A percentile compares a stretch with the other conserved stretches of the same genome.
Conservation (phyloP, 2,329 filamentous ascomycete species). For the Juglanconis juglandina region DNA sequence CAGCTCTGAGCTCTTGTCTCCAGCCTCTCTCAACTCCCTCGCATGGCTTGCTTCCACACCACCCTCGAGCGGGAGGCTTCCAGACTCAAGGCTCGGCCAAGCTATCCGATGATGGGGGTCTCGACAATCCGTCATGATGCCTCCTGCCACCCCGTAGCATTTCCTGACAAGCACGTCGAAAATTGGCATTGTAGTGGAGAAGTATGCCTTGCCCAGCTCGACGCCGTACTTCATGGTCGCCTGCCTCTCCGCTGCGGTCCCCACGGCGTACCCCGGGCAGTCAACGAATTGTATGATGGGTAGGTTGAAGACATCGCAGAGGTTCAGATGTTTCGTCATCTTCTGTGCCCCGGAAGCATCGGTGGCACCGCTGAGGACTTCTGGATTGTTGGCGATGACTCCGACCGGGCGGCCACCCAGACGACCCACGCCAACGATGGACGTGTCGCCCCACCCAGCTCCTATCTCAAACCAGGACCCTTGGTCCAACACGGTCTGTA, state of each 20-base stretch:
- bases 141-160: conserved; percentile 62
- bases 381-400: conserved; percentile 58
- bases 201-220: conserved; percentile 59
- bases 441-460: conserved; percentile 58
- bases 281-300: conserved; percentile 59
- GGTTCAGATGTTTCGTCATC: conserved; percentile 56
- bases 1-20: conserved; percentile 45
- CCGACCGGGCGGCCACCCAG: conserved; percentile 56
- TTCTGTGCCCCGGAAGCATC: conserved; percentile 61
- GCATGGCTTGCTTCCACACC: conserved; percentile 64
- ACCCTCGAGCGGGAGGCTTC: conserved; percentile 58
- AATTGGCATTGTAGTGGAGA: conserved; percentile 58
- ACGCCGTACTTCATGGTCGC: conserved; percentile 65
- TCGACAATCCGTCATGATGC: conserved; percentile 60
- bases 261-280: conserved; percentile 42
- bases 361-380: conserved; percentile 58
- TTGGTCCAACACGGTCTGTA: conserved; percentile 52
- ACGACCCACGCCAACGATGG: conserved; percentile 58
- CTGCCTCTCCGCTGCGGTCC: conserved; percentile 58
- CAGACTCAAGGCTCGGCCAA: conserved; percentile 63
- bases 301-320: conserved; percentile 64
- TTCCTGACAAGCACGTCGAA: conserved; percentile 61
- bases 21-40: conserved; percentile 54
- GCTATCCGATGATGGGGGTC: conserved; percentile 59
- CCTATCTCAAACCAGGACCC: conserved; percentile 63